Conservation (phyloP, 2,329 filamentous ascomycete genomes). For the Camillea tinctor region DNA sequence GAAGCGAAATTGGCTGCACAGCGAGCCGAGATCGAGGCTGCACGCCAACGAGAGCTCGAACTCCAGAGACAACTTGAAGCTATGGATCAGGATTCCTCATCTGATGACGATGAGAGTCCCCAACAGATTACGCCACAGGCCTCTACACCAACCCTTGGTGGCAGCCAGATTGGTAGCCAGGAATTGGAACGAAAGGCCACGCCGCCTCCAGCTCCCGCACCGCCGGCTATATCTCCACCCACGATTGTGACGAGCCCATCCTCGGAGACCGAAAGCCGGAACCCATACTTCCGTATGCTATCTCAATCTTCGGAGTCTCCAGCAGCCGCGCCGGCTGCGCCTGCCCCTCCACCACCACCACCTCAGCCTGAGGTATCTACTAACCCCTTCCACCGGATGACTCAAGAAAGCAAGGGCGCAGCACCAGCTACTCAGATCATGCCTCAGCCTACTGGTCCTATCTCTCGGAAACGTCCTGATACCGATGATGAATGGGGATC, state of each 20-base stretch:
- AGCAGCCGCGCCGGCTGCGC: slow-evolving; percentile 42
- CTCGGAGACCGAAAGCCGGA: slow-evolving; percentile 77
- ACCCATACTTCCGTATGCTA: slow-evolving; percentile 92
- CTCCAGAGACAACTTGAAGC: slow-evolving; percentile 82
- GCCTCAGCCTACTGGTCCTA: slow-evolving; percentile 48
- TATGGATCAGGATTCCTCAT: slow-evolving; percentile 70
- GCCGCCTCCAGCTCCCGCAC: slow-evolving; percentile 47
- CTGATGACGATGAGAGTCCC: slow-evolving; percentile 77
- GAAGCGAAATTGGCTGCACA: slow-evolving; percentile 81
- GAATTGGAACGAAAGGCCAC: slow-evolving; percentile 54
- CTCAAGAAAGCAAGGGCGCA: slow-evolving; percentile 57
- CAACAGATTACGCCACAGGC: slow-evolving; percentile 65
- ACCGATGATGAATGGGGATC: slow-evolving; percentile 81
- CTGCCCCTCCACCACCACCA: slow-evolving; percentile 40
- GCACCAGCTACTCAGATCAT: slow-evolving; percentile 38
- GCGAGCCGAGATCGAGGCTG: slow-evolving; percentile 87
- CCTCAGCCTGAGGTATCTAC: slow-evolving; percentile 65
- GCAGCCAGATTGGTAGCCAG: slow-evolving; percentile 52
- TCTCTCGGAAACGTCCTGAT: slow-evolving; percentile 53
- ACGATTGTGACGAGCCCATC: slow-evolving; percentile 53
- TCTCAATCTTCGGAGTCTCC: slow-evolving; percentile 63
- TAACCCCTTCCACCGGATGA: slow-evolving; percentile 92
- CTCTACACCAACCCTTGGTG: slow-evolving; percentile 55
- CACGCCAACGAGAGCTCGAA: slow-evolving; percentile 85
- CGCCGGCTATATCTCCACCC: slow-evolving; percentile 49